Evolutionary conservation across 441 rosid species (phyloP), one percentile per base, ranked within the genome.

Genomic region (Croton laevigatus): DNA sequence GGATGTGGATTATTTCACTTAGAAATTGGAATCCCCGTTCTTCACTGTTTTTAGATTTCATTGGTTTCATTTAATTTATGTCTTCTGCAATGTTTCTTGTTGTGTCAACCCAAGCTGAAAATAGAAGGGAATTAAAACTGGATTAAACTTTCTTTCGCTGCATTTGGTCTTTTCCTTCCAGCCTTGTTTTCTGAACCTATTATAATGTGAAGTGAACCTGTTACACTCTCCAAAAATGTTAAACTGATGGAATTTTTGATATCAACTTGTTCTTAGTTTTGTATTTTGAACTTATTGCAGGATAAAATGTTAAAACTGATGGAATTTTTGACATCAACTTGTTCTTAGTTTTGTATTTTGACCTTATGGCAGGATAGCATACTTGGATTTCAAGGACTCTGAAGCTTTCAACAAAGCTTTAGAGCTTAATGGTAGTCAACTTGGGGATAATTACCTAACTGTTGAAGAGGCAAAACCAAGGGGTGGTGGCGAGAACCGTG

Each of bases 391-490:
- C 42, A 19, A 61, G 0, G 87, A 88, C 23, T 62, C 66, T 11
- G 73, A 53, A n/a, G 68, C 85, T 59, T 46, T 83, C 68, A 81
- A 69, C 78, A 88, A 86, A 68, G 98, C 96, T 0, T 71, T 87
- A 19, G 91, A 87, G 52, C 83, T 89, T 8, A 62, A 80, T 77
- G 94, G 91, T 14, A 75, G 83, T 62, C 84, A 89, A 10, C 49
- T 94, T 23, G 83, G 84, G 4, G 88, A 78, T n/a, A 74, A 82
- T 59, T 70, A 68, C 42, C 60, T 91, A 55, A 59, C 82, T 0
- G 97, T 91, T 46, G 88, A 91, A 4, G 97, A 94, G 78, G 88
- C 97, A 68, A 90, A 48, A 65, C 97, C 93, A 0, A 85, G 73
- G 74, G 78, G 72, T 19, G 88, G 44, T 40, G 44, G 44, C 9